Percentiles rank a stretch among this genome's conserved stretches.
phyloP scores from a whole-genome alignment of 768 basidiomycete genomes.

The Tylopilus vinaceipallidus region DNA sequence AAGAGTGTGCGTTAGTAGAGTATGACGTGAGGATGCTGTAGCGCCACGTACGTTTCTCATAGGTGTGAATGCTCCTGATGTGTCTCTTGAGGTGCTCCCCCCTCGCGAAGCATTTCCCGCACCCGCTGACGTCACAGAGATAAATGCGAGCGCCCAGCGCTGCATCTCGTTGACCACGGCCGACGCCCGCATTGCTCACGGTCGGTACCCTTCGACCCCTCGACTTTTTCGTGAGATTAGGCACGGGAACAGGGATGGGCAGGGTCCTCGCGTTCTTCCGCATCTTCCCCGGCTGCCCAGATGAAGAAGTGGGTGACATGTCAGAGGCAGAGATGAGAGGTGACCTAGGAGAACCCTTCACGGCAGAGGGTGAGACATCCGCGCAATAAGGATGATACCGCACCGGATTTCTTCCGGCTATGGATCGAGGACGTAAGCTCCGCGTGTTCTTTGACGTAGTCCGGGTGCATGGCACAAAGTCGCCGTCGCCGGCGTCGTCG shows the following conservation, averaged over 20 bases:
- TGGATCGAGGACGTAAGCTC: slow-evolving; percentile 36
- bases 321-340: slow-evolving; percentile 30
- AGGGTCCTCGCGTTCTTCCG: slow-evolving; percentile 40
- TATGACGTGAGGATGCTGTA: slow-evolving; percentile 3
- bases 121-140: slow-evolving; percentile 75
- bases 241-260: slow-evolving; percentile 60
- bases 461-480: slow-evolving; percentile 31
- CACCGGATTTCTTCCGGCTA: slow-evolving; percentile 31
- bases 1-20: slow-evolving; percentile 5
- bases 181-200: slow-evolving; percentile 32
- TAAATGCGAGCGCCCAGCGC: slow-evolving; percentile 52
- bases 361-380: slow-evolving; percentile 29
- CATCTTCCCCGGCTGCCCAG: slow-evolving; percentile 25
- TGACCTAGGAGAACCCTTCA: slow-evolving; percentile 31
- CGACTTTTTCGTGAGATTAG: slow-evolving; percentile 68
- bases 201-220: slow-evolving; percentile 67
- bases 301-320: slow-evolving; percentile 27
- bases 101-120: slow-evolving; percentile 85
- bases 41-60: slow-evolving; percentile 77
- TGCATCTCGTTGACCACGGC: slow-evolving; percentile 35
- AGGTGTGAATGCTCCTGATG: slow-evolving; percentile 83
- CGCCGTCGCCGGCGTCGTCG: slow-evolving; percentile 33
- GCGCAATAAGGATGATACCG: slow-evolving; percentile 34
- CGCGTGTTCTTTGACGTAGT: slow-evolving; percentile 39
- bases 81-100: slow-evolving; percentile 91